Evolutionary conservation across 305 asterid species (phyloP).

Genomic region (Withania somnifera): DNA sequence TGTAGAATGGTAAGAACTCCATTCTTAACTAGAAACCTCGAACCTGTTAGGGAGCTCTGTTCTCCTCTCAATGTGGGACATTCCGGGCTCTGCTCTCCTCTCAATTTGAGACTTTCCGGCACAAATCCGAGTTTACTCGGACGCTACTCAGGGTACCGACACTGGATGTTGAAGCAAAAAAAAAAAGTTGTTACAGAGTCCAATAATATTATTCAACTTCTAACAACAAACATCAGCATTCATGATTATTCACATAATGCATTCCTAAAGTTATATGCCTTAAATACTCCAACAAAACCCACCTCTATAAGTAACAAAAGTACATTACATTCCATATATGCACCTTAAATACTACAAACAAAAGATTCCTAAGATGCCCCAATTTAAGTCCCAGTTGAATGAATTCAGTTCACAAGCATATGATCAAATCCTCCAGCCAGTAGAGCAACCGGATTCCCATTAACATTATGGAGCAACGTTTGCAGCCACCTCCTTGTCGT

Average conservation of each 20-base stretch:
- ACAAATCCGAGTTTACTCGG: too few relatives aligned
- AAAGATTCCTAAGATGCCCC: not conserved
- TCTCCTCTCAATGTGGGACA: too few relatives aligned
- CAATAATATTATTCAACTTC: not conserved
- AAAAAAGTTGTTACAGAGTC: too few relatives aligned
- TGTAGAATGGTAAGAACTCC: too few relatives aligned
- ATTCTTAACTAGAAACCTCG: too few relatives aligned
- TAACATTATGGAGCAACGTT: conserved; percentile 61
- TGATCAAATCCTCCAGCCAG: conserved; percentile 84
- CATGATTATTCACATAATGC: not conserved
- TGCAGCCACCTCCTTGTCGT: conserved; percentile 76
- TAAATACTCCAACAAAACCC: not conserved
- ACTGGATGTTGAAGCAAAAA: too few relatives aligned
- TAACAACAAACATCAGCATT: not conserved
- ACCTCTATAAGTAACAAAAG: too few relatives aligned
- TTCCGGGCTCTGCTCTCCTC: too few relatives aligned
- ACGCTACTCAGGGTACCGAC: too few relatives aligned
- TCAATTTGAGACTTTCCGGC: too few relatives aligned
- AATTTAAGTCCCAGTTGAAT: not conserved
- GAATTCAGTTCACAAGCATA: conserved; percentile 38
- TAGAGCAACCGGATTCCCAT: conserved; percentile 48
- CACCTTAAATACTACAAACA: not conserved
- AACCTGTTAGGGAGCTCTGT: too few relatives aligned
- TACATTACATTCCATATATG: too few relatives aligned
- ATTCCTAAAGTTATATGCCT: not conserved